phyloP scores from a whole-genome alignment of 2,329 filamentous ascomycete genomes.

The Phaeosphaeriaceae sp. region DNA sequence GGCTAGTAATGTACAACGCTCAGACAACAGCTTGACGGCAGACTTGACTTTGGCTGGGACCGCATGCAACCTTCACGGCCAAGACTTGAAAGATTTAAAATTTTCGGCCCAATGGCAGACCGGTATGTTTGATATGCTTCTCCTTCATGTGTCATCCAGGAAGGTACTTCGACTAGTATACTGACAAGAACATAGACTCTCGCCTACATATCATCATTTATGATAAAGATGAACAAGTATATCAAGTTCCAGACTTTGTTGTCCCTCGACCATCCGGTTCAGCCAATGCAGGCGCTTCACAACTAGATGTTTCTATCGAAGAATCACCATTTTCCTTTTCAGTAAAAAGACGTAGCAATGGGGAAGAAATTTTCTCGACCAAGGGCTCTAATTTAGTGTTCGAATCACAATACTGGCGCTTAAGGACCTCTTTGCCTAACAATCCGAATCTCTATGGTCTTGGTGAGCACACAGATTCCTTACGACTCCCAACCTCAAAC shows the following conservation, averaged over 20 bases:
- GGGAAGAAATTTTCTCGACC: slow-evolving; percentile 71
- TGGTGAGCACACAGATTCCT: slow-evolving; percentile 75
- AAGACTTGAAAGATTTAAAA: slow-evolving; percentile 61
- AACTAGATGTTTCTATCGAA: slow-evolving; percentile 61
- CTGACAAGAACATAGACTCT: slow-evolving; percentile 53
- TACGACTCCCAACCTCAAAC: slow-evolving; percentile 70
- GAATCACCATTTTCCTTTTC: slow-evolving; percentile 71
- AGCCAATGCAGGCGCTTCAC: slow-evolving; percentile 41
- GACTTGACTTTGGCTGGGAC: slow-evolving; percentile 72
- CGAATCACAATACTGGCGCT: slow-evolving; percentile 75
- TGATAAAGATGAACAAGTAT: slow-evolving; percentile 71
- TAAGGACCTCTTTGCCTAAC: slow-evolving; percentile 72
- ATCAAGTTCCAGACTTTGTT: slow-evolving; percentile 74
- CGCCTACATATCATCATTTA: slow-evolving; percentile 76
- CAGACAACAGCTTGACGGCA: slow-evolving; percentile 65
- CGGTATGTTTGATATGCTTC: slow-evolving; percentile 48
- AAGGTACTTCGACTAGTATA: not conserved
- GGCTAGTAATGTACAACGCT: slow-evolving; percentile 64
- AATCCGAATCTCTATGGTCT: slow-evolving; percentile 77
- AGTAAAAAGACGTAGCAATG: slow-evolving; percentile 63
- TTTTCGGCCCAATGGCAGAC: slow-evolving; percentile 67
- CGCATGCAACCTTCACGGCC: slow-evolving; percentile 65
- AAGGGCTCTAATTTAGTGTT: slow-evolving; percentile 72
- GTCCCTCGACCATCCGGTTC: slow-evolving; percentile 64
- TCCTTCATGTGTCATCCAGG: too few species aligned